phyloP scores from a whole-genome alignment of 2,329 filamentous ascomycete species.

The Fusarium vanettenii region DNA sequence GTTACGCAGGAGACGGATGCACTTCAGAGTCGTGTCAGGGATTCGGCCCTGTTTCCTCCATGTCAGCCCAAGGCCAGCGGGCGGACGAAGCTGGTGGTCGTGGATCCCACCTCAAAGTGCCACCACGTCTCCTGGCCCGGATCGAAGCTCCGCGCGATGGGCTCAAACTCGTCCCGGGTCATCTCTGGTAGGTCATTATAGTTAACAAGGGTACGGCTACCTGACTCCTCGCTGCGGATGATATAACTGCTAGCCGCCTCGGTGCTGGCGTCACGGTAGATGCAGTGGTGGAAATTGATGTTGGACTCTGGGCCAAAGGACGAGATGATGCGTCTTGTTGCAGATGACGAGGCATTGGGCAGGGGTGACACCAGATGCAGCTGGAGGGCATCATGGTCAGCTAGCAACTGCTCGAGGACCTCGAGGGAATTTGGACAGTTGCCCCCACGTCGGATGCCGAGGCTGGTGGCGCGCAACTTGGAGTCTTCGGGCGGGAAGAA shows the following conservation, averaged over 20 bases:
- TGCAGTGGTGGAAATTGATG: constrained; percentile 65
- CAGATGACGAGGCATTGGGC: constrained; percentile 63
- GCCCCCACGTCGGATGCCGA: constrained; percentile 73
- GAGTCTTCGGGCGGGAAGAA: constrained; percentile 77
- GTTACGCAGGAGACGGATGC: constrained; percentile 66
- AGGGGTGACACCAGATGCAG: constrained; percentile 64
- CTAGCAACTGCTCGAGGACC: constrained; percentile 73
- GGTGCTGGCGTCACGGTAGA: constrained; percentile 65
- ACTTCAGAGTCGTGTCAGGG: constrained; percentile 68
- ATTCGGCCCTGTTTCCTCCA: constrained; percentile 66
- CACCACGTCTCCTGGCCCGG: constrained; percentile 65
- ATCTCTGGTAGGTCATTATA: constrained; percentile 77
- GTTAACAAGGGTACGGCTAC: constrained; percentile 77
- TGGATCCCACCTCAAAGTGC: constrained; percentile 73
- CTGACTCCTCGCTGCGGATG: constrained; percentile 68
- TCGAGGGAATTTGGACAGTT: constrained; percentile 80
- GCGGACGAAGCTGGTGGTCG: background rate
- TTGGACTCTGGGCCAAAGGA: constrained; percentile 61
- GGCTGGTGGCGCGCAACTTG: constrained; percentile 73
- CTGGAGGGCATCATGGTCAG: constrained; percentile 40
- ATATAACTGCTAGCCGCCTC: constrained; percentile 78
- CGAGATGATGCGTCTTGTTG: constrained; percentile 61
- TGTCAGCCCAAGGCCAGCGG: constrained; percentile 22
- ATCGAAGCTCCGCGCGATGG: constrained; percentile 54
- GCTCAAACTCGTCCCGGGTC: constrained; percentile 69